A percentile compares a stretch with the other conserved stretches of the same genome.
Evolutionary conservation across 1,284 basidiomycete genomes (phyloP).

Genomic region (Fomitopsis pinicola): DNA sequence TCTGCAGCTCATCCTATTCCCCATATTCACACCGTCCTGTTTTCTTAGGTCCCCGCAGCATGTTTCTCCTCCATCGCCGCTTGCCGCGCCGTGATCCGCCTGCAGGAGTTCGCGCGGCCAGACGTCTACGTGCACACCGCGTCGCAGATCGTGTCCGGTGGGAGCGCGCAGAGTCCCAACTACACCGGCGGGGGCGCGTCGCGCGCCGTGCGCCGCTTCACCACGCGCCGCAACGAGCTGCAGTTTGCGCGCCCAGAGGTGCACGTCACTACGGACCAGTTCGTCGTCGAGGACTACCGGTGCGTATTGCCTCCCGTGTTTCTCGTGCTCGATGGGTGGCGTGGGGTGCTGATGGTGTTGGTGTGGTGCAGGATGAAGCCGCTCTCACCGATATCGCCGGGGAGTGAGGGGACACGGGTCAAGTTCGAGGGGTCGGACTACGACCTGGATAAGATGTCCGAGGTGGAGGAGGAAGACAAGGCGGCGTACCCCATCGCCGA

Average conservation of each 20-base stretch:
- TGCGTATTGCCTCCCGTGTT: constrained; percentile 8
- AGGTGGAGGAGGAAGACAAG: neutral
- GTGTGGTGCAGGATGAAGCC: constrained; percentile 1
- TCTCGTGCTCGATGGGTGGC: neutral
- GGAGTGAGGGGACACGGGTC: constrained; percentile 1
- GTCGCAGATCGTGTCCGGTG: constrained; percentile 30
- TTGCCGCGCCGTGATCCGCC: constrained; percentile 60
- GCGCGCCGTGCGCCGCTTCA: constrained; percentile 9
- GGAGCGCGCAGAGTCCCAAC: constrained; percentile 2
- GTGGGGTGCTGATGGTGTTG: neutral
- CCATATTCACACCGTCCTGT: constrained; percentile 25
- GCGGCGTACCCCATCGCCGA: neutral
- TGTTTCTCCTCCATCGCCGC: constrained; percentile 56
- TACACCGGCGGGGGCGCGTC: neutral
- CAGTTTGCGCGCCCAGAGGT: constrained; percentile 44
- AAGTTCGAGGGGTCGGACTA: neutral
- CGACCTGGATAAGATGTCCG: neutral
- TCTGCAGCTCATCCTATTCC: neutral
- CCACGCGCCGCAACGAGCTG: constrained; percentile 11
- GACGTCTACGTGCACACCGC: constrained; percentile 48
- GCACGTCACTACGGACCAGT: constrained; percentile 55
- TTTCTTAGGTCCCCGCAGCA: constrained; percentile 56
- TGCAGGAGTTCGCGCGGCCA: constrained; percentile 46
- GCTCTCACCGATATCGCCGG: neutral
- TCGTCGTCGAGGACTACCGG: constrained; percentile 40